Conservation (phyloP, 2,329 filamentous ascomycete genomes). For the Fusarium veterinarium region DNA sequence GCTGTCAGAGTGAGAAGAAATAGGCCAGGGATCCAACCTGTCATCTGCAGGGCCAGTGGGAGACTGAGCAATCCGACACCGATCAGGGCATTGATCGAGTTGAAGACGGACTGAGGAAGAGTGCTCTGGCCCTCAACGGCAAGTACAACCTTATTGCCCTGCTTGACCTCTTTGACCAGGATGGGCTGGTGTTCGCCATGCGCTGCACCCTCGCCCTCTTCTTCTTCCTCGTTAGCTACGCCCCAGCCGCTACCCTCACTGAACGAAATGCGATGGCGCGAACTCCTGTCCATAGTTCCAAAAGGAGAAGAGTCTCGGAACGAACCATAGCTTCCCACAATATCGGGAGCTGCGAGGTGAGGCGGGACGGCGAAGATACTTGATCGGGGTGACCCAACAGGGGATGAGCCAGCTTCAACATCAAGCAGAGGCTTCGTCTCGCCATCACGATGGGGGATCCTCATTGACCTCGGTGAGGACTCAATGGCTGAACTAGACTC, state of each 20-base stretch:
- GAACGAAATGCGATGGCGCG: slow-evolving; percentile 60
- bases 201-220: slow-evolving; percentile 48
- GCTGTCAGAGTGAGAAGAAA: slow-evolving; percentile 79
- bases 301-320: slow-evolving; percentile 59
- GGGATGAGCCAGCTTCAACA: slow-evolving; percentile 53
- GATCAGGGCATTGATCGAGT: slow-evolving; percentile 93
- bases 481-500: slow-evolving; percentile 40
- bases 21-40: slow-evolving; percentile 88
- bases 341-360: slow-evolving; percentile 73
- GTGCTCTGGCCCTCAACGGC: slow-evolving; percentile 94
- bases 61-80: slow-evolving; percentile 90
- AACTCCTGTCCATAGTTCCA: slow-evolving; percentile 59
- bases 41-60: slow-evolving; percentile 86
- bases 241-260: slow-evolving; percentile 49
- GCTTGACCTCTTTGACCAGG: slow-evolving; percentile 88
- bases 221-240: slow-evolving; percentile 51
- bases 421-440: slow-evolving; percentile 62
- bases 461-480: slow-evolving; percentile 22
- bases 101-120: slow-evolving; percentile 94
- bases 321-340: slow-evolving; percentile 77
- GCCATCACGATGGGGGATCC: slow-evolving; percentile 52
- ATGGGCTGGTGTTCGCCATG: slow-evolving; percentile 77
- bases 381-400: slow-evolving; percentile 45
- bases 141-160: slow-evolving; percentile 86
- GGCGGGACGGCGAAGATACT: slow-evolving; percentile 68